Conservation (phyloP, 2,329 filamentous ascomycete genomes). For the Calonectria fujianensis region DNA sequence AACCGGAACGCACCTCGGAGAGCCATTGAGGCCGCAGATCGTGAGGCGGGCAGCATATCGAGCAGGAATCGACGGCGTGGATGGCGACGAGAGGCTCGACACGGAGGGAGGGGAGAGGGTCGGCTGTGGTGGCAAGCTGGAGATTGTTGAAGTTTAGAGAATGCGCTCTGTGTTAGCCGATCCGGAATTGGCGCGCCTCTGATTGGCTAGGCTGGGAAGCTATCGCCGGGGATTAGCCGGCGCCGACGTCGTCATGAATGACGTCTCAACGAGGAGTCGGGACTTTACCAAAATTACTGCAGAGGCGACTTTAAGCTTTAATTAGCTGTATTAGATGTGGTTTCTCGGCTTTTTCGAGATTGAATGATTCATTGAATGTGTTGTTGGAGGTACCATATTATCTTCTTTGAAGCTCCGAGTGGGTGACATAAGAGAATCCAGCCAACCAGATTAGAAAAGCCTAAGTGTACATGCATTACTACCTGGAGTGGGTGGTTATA, state of each 20-base stretch:
- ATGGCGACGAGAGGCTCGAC: constrained; percentile 47
- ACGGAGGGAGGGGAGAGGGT: constrained; percentile 46
- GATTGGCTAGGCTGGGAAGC: constrained; percentile 21
- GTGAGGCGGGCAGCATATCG: constrained; percentile 69
- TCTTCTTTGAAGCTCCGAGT: too few relatives aligned
- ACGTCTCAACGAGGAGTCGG: background rate
- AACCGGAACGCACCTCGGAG: constrained; percentile 67
- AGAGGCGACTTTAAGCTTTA: background rate
- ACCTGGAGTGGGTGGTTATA: too few relatives aligned
- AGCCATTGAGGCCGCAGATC: constrained; percentile 71
- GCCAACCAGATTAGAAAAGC: too few relatives aligned
- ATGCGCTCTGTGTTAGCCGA: constrained; percentile 31
- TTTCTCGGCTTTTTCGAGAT: background rate
- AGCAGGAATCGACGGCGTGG: constrained; percentile 40
- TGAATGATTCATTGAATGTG: background rate
- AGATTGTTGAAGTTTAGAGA: constrained; percentile 56
- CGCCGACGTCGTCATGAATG: background rate
- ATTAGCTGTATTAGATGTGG: background rate
- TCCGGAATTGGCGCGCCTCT: constrained; percentile 34
- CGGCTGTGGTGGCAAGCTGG: constrained; percentile 44
- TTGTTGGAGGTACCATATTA: background rate
- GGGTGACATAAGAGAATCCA: too few relatives aligned
- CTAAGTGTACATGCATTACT: too few relatives aligned
- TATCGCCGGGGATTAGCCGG: constrained; percentile 33
- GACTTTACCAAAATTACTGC: background rate